A percentile compares a stretch with the other conserved stretches of the same genome.
Conservation (phyloP, 139 green algal species). For the Coccomyxa sp. region DNA sequence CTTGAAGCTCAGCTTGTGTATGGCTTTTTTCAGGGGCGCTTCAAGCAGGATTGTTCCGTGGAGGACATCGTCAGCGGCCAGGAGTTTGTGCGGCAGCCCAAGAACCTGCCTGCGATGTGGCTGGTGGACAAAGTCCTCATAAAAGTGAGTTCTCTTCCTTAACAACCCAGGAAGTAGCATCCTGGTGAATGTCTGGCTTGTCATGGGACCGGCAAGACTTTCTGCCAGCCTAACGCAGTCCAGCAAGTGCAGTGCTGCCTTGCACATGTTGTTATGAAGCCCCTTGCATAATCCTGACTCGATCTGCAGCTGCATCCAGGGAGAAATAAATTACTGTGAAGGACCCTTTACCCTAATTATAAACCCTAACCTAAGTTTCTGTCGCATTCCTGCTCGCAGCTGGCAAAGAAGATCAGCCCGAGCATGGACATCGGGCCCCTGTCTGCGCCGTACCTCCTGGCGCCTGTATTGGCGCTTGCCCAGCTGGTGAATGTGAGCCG, state of each 20-base stretch:
- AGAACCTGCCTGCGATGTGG: constrained; percentile 49
- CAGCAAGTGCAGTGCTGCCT: too few species aligned
- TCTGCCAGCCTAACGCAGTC: too few species aligned
- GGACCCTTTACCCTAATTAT: too few species aligned
- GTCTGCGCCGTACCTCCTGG: constrained; percentile 28
- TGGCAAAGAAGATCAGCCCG: constrained; percentile 25
- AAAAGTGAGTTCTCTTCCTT: constrained; percentile 2
- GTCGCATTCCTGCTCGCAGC: constrained; percentile 8
- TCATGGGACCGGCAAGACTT: too few species aligned
- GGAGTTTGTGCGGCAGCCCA: constrained; percentile 38
- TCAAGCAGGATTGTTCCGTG: constrained; percentile 37
- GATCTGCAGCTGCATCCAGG: too few species aligned
- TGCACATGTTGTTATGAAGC: background rate
- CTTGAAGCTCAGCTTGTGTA: too few species aligned
- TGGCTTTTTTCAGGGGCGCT: constrained; percentile 34
- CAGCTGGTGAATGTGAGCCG: constrained; percentile 23
- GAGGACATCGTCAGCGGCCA: constrained; percentile 46
- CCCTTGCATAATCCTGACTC: background rate
- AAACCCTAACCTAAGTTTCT: too few species aligned
- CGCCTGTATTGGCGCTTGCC: constrained; percentile 39
- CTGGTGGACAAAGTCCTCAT: constrained; percentile 51
- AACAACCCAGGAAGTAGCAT: too few species aligned
- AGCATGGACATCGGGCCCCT: constrained; percentile 32
- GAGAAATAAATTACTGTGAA: too few species aligned
- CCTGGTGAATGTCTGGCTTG: too few species aligned